Evolutionary conservation across 306 rosid species (phyloP).

Genomic region (Dryas drummondii): DNA sequence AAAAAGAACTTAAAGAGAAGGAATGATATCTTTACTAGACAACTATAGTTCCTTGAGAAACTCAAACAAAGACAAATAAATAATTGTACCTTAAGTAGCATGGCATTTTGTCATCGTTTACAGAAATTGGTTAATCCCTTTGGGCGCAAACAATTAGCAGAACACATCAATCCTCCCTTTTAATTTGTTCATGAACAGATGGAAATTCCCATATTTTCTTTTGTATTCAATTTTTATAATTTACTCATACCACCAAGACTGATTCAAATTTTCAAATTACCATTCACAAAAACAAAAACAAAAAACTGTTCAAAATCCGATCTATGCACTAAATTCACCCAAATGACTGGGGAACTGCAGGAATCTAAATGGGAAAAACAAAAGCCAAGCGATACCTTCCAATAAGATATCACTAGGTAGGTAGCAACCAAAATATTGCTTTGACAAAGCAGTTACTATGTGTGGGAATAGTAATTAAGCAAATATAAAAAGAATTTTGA

Average conservation of each 20-base stretch:
- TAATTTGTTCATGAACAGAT: background rate
- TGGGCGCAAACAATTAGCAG: too few relatives aligned
- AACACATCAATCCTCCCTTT: background rate
- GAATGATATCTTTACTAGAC: too few relatives aligned
- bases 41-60: background rate
- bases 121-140: too few relatives aligned
- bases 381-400: background rate
- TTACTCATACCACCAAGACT: background rate
- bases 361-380: background rate
- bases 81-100: too few relatives aligned
- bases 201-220: background rate
- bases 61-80: background rate
- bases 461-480: background rate
- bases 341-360: background rate
- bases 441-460: background rate
- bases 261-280: background rate
- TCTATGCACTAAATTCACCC: too few relatives aligned
- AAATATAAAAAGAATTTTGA: conserved; percentile 1
- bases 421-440: background rate
- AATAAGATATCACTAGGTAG: background rate
- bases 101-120: too few relatives aligned
- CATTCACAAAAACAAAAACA: background rate
- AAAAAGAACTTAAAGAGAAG: too few relatives aligned
- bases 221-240: background rate
- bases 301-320: background rate